Conservation (phyloP, 306 rosid species). For the Citrullus colocynthis region DNA sequence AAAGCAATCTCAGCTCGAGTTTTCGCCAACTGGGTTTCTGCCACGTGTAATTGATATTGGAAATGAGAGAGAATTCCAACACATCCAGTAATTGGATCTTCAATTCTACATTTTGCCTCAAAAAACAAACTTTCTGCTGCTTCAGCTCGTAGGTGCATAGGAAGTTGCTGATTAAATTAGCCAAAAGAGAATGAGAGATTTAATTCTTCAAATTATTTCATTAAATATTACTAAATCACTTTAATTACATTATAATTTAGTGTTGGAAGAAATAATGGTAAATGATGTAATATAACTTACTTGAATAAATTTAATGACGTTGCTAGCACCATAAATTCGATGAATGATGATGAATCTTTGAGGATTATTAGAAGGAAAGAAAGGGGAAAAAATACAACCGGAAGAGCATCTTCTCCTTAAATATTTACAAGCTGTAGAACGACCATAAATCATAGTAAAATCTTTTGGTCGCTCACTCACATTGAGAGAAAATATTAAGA, state of each 20-base stretch:
- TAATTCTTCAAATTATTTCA: too few species aligned
- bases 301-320: slow-evolving; percentile 60
- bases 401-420: slow-evolving; percentile 57
- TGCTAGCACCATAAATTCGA: slow-evolving; percentile 58
- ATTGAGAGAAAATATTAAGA: too few species aligned
- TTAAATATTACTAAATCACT: too few species aligned
- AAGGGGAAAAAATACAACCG: slow-evolving; percentile 60
- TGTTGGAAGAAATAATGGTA: too few species aligned
- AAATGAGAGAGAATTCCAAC: slow-evolving; percentile 42
- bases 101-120: slow-evolving; percentile 47
- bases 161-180: slow-evolving; percentile 28
- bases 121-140: slow-evolving; percentile 38
- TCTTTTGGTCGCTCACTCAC: too few species aligned
- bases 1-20: slow-evolving; percentile 31
- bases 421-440: slow-evolving; percentile 68
- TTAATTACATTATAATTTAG: too few species aligned
- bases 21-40: slow-evolving; percentile 36
- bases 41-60: slow-evolving; percentile 27
- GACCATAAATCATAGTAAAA: slow-evolving; percentile 9
- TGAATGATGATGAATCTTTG: slow-evolving; percentile 63
- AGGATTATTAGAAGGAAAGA: slow-evolving; percentile 57
- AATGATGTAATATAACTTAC: slow-evolving; percentile 9
- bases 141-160: slow-evolving; percentile 26
- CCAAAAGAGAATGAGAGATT: too few species aligned
- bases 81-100: slow-evolving; percentile 63